Base-by-base conservation (phyloP, 139 green algal species). In the Asterochloris erici region DNA sequence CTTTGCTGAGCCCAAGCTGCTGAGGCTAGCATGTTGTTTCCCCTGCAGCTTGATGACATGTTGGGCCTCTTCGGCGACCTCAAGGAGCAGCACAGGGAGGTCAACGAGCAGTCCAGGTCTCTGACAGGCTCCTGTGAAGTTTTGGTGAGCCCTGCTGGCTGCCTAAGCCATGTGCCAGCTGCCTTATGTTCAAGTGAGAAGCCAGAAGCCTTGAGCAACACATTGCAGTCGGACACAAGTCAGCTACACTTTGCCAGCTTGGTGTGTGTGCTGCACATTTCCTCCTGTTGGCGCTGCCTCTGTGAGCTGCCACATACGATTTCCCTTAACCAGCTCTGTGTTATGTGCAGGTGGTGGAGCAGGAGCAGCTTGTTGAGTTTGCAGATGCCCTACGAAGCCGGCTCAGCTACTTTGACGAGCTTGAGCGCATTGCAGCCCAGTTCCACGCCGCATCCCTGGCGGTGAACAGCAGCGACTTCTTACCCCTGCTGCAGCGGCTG, bases 341-440 rank as follows among this genome's bases (percentile, higher is more conserved):
- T 54, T 29, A 19, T n/a, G n/a, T 76, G 28, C 79, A 84, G 81
- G 81, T 90, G 81, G 62, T 74, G 10, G 92, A 94, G 81, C 91
- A 91, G 83, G 86, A 94, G 73, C 78, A 83, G 24, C 85, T 98
- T 76, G 85, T 97, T 70, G 88, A 90, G 2, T 83, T 90, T 94
- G 77, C 93, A 4, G 90, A 93, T 54, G 94, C 93, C 11, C 83
- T 98, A 68, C 83, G 88, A 14, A 79, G 78, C 54, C 94, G 95
- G 74, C 89, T 98, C 60, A 83, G 87, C 47, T 97, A 96, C 87
- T 99, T 99, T 86, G 95, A 99, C 66, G 94, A 98, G 84, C 94
- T 98, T 69, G 95, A 99, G 85, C 84, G 83, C n/a, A 88, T 98
- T 28, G 88, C 87, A 11, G 75, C 84, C 23, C 89, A 95, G 86